Evolutionary conservation across 192 early-diverging fungal genomes (phyloP).

Genomic region (Linnemannia elongata): DNA sequence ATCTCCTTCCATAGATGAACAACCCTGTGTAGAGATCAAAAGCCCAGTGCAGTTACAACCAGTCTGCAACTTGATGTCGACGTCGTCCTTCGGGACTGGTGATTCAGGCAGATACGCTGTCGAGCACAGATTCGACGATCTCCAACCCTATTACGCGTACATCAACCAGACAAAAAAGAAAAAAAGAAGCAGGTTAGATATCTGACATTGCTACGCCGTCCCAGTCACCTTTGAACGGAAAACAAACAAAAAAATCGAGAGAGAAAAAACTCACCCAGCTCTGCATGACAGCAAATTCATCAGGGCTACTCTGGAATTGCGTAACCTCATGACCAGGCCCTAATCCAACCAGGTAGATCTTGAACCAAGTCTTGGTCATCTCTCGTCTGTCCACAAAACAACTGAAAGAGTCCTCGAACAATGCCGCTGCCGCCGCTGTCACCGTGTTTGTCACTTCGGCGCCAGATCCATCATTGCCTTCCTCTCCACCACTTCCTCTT

Average conservation of each 20-base stretch:
- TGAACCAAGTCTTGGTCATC: conserved; percentile 68
- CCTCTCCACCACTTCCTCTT: neutral
- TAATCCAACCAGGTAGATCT: conserved; percentile 62
- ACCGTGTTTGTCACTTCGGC: neutral
- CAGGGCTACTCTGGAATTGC: conserved; percentile 69
- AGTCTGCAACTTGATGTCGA: conserved; percentile 7
- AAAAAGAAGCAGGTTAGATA: neutral
- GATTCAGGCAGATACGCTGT: neutral
- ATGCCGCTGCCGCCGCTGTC: neutral
- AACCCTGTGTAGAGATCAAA: neutral
- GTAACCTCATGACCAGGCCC: conserved; percentile 65
- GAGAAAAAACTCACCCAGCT: conserved; percentile 64
- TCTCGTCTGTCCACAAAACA: conserved; percentile 62
- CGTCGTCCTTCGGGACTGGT: neutral
- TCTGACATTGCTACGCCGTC: too few species aligned
- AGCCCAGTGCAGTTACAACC: neutral
- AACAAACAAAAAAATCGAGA: neutral
- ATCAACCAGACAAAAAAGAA: neutral
- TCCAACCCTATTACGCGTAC: conserved; percentile 19
- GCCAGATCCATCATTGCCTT: neutral
- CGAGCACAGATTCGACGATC: conserved; percentile 11
- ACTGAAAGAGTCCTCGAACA: conserved; percentile 53
- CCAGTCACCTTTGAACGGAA: neutral
- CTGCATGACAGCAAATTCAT: conserved; percentile 65
- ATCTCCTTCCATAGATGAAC: neutral